Base-by-base conservation (phyloP, 139 green algal species). In the Chlorella sp. region DNA sequence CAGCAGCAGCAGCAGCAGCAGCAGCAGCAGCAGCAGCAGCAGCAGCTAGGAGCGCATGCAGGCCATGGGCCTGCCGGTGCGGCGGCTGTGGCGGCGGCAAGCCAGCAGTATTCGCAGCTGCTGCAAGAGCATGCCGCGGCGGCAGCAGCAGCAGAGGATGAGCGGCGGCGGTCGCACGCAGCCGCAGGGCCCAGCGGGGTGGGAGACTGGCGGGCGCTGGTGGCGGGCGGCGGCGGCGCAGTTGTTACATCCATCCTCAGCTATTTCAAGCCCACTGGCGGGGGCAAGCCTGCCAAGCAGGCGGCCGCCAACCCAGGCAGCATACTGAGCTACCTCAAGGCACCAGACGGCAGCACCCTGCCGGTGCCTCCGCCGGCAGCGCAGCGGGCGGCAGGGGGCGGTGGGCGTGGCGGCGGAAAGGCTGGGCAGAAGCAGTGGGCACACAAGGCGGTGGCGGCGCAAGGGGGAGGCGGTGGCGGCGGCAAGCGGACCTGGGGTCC, bases 251-350 rank as follows among this genome's bases (percentile, higher is more conserved):
- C 26, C 34, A 86, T 82, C 22, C 73, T 82, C 2, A 58, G 67
- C 3, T 86, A 86, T 44, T 82, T 86, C 44, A 73, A 86, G 56
- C 81, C 81, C 36, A 48, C 58, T 32, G 81, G 81, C 14, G 79
- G 65, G 43, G 32, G 65, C 75, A 81, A 70, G 80, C 62, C 28
- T 30, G 32, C 80, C 51, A 60, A 69, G 80, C 65, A 77, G 80
- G 78, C 62, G 44, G 41, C 43, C 2, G 65, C 80, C 40, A 51
- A 44, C 32, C 64, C 64, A 17, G 80, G 80, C 68, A 41, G 38
- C 67, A 85, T 84, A 3, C 64, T 84, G 14, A 76, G 44, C 65
- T 84, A 76, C n/a, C 62, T 84, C 30, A 48, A 28, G 34, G 64
- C 36, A 5, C 34, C 67, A 13, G 68, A 85, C 22, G 68, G 80